These are phyloP conservation scores for Soucietia sequanensis DNA, from an alignment of 805 yeast genomes.

Conservation along the genomic window DNA sequence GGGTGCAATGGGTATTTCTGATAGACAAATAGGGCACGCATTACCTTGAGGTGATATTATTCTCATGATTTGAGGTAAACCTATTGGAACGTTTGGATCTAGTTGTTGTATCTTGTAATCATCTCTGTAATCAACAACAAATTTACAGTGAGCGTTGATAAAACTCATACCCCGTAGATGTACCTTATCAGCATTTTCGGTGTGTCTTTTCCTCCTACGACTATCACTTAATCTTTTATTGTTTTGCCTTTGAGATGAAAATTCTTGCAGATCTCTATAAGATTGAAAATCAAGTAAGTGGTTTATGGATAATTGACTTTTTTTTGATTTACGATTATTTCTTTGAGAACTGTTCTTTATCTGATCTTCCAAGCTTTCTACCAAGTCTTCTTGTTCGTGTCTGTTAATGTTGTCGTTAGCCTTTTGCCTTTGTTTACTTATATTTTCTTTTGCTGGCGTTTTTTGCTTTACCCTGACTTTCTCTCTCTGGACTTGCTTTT, in stretches of 20 bases:
- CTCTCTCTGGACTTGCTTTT: too few species aligned
- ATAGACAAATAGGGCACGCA: constrained; percentile 89
- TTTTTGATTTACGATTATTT: too few species aligned
- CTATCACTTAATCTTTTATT: constrained; percentile 13
- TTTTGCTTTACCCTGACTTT: too few species aligned
- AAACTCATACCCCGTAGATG: constrained; percentile 63
- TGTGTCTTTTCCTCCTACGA: constrained; percentile 7
- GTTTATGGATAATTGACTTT: constrained; percentile 53
- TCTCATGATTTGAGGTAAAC: constrained; percentile 59
- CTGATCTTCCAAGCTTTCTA: too few species aligned
- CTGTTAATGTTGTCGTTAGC: too few species aligned
- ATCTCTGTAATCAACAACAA: constrained; percentile 67
- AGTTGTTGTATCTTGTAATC: constrained; percentile 55
- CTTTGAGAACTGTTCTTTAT: too few species aligned
- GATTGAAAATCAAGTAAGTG: constrained; percentile 61
- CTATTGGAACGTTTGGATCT: constrained; percentile 77
- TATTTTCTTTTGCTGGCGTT: too few species aligned
- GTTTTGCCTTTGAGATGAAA: constrained; percentile 18
- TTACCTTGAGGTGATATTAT: constrained; percentile 74
- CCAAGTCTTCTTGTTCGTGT: too few species aligned
- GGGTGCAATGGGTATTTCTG: constrained; percentile 85
- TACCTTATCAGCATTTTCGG: constrained; percentile 21
- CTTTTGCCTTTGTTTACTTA: too few species aligned
- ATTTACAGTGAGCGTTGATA: constrained; percentile 81
- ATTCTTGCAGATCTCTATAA: constrained; percentile 39